Evolutionary conservation across 352 stramenopile genomes (phyloP).

Genomic region (Globisporangium rhizosaccharum): DNA sequence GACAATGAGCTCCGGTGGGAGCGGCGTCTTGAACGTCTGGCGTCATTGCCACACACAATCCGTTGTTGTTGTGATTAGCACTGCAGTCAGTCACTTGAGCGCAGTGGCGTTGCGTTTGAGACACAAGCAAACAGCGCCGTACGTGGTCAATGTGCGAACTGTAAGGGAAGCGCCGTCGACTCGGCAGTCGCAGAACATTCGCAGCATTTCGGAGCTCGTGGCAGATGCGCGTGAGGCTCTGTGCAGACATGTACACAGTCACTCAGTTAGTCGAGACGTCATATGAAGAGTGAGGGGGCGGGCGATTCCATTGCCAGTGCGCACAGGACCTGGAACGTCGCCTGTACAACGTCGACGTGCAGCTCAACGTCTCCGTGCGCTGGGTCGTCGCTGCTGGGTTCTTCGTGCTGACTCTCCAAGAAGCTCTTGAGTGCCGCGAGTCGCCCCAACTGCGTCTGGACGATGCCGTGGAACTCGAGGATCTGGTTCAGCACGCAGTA

Average conservation of each 20-base stretch:
- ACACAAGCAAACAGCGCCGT: conserved; percentile 2
- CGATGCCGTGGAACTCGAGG: conserved; percentile 71
- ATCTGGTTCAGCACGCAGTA: conserved; percentile 85
- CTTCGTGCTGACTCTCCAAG: conserved; percentile 32
- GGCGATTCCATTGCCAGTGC: neutral
- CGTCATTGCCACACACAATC: neutral
- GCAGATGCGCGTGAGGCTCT: conserved; percentile 44
- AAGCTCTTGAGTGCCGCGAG: conserved; percentile 50
- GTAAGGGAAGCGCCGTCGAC: conserved; percentile 73
- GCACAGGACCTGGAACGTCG: conserved; percentile 28
- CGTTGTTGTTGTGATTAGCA: too few species aligned
- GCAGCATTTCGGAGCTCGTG: conserved; percentile 61
- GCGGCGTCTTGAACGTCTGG: conserved; percentile 62
- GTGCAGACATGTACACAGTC: neutral
- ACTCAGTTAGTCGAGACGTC: neutral
- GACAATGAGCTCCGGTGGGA: conserved; percentile 70
- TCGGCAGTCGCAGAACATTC: conserved; percentile 71
- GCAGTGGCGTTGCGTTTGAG: neutral
- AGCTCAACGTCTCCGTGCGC: conserved; percentile 47
- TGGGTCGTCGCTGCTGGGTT: conserved; percentile 29
- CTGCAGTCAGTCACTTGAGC: neutral
- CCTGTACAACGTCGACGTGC: conserved; percentile 45
- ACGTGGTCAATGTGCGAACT: conserved; percentile 78
- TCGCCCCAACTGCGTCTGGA: conserved; percentile 49
- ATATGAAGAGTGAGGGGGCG: neutral